These are phyloP conservation scores for Stephanodiscus minutulus DNA, from an alignment of 108 stramenopile genomes.

Conservation along the genomic window DNA sequence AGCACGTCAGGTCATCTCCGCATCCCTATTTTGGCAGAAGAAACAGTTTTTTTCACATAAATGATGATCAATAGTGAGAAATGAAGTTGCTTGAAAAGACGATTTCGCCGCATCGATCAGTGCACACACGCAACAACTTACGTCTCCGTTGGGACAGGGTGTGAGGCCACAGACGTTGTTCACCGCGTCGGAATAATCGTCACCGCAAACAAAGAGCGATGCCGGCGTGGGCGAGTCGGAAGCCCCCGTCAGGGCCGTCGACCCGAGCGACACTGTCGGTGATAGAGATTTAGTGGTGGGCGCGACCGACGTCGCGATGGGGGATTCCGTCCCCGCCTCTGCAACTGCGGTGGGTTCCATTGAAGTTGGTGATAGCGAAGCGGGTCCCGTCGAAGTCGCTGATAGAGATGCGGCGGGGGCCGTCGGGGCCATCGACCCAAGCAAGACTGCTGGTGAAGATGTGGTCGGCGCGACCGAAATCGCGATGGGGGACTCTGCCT, in stretches of 20 bases:
- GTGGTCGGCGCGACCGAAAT: not conserved
- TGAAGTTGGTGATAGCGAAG: too few species aligned
- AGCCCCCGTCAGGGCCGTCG: not conserved
- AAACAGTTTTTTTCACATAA: not conserved
- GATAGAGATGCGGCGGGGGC: too few species aligned
- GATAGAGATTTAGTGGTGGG: not conserved
- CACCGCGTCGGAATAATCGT: conserved; percentile 11
- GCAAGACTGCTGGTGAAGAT: not conserved
- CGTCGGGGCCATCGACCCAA: too few species aligned
- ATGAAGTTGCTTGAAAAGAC: not conserved
- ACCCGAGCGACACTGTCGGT: not conserved
- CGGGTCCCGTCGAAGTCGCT: too few species aligned
- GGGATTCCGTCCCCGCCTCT: too few species aligned
- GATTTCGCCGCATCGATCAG: not conserved
- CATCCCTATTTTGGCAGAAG: not conserved
- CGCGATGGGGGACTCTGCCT: not conserved
- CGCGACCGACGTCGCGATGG: too few species aligned
- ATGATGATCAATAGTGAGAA: not conserved
- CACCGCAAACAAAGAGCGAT: conserved; percentile 17
- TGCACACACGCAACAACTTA: not conserved
- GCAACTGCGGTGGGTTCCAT: too few species aligned
- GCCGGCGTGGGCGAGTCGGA: not conserved
- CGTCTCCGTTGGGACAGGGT: conserved; percentile 26
- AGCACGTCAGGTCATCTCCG: not conserved
- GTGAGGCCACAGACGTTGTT: not conserved